Conservation (phyloP, 331 rosid genomes). For the Cydonia oblonga region DNA sequence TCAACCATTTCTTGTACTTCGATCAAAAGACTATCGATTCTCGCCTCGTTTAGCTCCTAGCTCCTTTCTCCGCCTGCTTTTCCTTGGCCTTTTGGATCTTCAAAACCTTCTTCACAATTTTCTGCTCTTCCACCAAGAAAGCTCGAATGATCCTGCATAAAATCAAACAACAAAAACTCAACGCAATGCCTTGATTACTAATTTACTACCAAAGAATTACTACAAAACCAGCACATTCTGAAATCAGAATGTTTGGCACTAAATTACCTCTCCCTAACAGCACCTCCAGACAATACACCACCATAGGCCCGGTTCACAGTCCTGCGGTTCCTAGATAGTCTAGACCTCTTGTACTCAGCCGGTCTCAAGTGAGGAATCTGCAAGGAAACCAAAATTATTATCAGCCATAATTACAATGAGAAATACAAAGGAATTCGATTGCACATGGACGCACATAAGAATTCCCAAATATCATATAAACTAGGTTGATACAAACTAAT, state of each 20-base stretch:
- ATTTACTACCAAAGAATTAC: no score
- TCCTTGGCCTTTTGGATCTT: conserved; percentile 78
- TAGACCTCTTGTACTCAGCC: conserved; percentile 41
- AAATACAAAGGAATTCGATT: no score
- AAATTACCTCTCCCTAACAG: conserved; percentile 39
- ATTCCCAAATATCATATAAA: no score
- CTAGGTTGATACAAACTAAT: no score
- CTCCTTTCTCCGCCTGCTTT: conserved; percentile 35
- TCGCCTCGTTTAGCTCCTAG: background rate
- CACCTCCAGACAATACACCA: conserved; percentile 40
- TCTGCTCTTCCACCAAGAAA: conserved; percentile 75
- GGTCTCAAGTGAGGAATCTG: conserved; percentile 53
- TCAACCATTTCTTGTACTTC: conserved; percentile 9
- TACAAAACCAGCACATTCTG: background rate
- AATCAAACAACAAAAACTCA: background rate
- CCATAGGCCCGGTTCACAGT: conserved; percentile 46
- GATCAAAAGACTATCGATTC: background rate
- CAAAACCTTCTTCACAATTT: conserved; percentile 81
- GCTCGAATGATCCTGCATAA: conserved; percentile 53
- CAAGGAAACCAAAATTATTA: background rate
- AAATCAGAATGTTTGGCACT: background rate
- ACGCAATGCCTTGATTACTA: background rate
- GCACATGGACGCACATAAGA: no score
- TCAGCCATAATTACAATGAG: background rate
- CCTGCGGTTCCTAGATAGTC: conserved; percentile 37